These are phyloP conservation scores for Fusarium sp. DNA, from an alignment of 2,329 filamentous ascomycete genomes.

Conservation along the genomic window DNA sequence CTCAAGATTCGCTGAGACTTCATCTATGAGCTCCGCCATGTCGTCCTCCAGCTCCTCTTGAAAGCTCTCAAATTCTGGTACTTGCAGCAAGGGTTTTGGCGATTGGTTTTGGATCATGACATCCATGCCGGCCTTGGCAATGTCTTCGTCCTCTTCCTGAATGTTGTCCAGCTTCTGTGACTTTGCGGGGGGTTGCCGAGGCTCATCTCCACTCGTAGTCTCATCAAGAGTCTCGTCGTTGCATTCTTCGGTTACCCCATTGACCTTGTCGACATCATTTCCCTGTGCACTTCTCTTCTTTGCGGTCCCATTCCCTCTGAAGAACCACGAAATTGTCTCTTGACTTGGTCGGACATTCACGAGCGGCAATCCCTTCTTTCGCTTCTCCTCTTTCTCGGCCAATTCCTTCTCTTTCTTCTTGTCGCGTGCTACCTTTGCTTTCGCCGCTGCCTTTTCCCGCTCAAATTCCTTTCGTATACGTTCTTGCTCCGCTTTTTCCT, in stretches of 20 bases:
- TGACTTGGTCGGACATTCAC: conserved; percentile 66
- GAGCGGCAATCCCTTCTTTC: conserved; percentile 61
- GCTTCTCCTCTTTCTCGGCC: conserved; percentile 59
- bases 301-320: conserved; percentile 49
- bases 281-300: conserved; percentile 46
- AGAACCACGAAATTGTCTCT: conserved; percentile 64
- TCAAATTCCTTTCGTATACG: conserved; percentile 63
- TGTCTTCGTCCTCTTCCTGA: conserved; percentile 29
- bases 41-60: background rate
- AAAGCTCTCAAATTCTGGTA: background rate
- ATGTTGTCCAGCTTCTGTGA: conserved; percentile 15
- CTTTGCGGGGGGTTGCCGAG: background rate
- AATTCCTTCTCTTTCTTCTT: conserved; percentile 65
- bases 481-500: conserved; percentile 61
- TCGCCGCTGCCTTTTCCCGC: conserved; percentile 57
- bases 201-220: background rate
- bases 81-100: background rate
- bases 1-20: background rate
- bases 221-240: background rate
- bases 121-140: background rate
- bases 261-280: conserved; percentile 14
- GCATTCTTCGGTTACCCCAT: conserved; percentile 7
- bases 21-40: background rate
- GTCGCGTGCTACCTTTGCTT: conserved; percentile 61
- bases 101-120: background rate